A percentile compares a stretch with the other conserved stretches of the same genome.
Conservation (phyloP, 2,329 filamentous ascomycete species). For the Cladosporium oxysporum region DNA sequence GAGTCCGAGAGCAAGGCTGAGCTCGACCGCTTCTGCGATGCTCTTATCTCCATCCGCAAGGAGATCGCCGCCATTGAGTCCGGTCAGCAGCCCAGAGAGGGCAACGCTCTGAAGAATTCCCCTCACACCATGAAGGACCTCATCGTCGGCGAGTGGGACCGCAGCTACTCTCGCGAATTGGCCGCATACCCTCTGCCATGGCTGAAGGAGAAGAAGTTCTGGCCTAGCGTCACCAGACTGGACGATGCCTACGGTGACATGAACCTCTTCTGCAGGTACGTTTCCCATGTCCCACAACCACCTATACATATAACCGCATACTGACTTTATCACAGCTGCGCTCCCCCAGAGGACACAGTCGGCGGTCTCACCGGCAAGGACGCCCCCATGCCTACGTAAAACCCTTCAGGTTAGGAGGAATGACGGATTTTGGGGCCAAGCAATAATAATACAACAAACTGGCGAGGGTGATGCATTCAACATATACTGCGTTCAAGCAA, state of each 20-base stretch:
- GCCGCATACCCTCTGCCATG: slow-evolving; percentile 85
- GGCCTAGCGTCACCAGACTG: slow-evolving; percentile 82
- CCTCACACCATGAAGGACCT: slow-evolving; percentile 85
- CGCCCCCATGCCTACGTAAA: slow-evolving; percentile 35
- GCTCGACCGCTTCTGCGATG: slow-evolving; percentile 89
- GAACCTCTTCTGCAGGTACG: slow-evolving; percentile 84
- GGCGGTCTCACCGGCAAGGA: slow-evolving; percentile 39
- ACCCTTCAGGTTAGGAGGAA: neutral
- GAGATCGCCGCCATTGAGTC: slow-evolving; percentile 85
- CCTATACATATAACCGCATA: neutral
- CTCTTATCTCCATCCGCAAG: slow-evolving; percentile 78
- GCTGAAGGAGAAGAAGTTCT: slow-evolving; percentile 95
- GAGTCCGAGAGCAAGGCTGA: slow-evolving; percentile 91
- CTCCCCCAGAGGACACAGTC: slow-evolving; percentile 67
- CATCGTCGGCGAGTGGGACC: slow-evolving; percentile 73
- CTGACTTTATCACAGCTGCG: slow-evolving; percentile 53
- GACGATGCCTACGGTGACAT: slow-evolving; percentile 89
- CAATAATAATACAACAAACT: neutral
- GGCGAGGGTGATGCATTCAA: slow-evolving; percentile 17
- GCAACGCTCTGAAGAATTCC: slow-evolving; percentile 85
- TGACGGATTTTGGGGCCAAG: neutral
- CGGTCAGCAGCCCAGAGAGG: slow-evolving; percentile 70
- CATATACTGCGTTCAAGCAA: slow-evolving; percentile 24
- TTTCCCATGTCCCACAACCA: neutral
- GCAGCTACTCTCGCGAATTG: slow-evolving; percentile 77